Conservation (phyloP, 257 asterid genomes). For the Gentiana straminea region DNA sequence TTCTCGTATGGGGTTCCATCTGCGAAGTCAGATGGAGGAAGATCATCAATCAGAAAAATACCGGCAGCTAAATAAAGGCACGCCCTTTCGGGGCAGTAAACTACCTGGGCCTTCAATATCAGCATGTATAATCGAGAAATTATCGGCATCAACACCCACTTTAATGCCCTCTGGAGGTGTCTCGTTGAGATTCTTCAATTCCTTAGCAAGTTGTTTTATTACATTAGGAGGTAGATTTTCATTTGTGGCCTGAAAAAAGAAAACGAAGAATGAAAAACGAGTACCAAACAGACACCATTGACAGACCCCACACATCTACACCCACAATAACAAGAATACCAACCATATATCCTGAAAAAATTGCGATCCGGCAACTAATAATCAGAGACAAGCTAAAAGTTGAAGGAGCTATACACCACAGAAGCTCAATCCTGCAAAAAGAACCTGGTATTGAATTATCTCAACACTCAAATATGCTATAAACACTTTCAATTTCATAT, state of each 20-base stretch:
- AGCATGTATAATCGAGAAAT: constrained; percentile 76
- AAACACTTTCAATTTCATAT: no score
- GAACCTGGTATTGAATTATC: neutral
- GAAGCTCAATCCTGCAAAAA: neutral
- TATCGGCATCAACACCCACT: constrained; percentile 88
- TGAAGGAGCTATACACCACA: neutral
- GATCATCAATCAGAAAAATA: constrained; percentile 15
- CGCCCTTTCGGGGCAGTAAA: neutral
- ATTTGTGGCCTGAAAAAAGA: constrained; percentile 54
- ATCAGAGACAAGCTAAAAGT: neutral
- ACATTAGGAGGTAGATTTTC: constrained; percentile 97
- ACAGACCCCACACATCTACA: neutral
- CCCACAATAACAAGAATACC: neutral
- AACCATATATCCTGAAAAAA: neutral
- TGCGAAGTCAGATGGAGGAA: constrained; percentile 27
- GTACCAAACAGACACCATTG: neutral
- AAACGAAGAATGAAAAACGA: neutral
- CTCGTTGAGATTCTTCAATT: constrained; percentile 88
- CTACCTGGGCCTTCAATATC: constrained; percentile 97
- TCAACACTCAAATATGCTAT: no score
- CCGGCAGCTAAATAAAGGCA: constrained; percentile 2
- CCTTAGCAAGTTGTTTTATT: constrained; percentile 81
- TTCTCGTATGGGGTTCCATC: constrained; percentile 97
- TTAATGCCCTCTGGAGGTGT: constrained; percentile 97
- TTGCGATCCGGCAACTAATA: neutral